Base-by-base conservation (phyloP, 75 land plant species). In the Pseudotsuga menziesii region DNA sequence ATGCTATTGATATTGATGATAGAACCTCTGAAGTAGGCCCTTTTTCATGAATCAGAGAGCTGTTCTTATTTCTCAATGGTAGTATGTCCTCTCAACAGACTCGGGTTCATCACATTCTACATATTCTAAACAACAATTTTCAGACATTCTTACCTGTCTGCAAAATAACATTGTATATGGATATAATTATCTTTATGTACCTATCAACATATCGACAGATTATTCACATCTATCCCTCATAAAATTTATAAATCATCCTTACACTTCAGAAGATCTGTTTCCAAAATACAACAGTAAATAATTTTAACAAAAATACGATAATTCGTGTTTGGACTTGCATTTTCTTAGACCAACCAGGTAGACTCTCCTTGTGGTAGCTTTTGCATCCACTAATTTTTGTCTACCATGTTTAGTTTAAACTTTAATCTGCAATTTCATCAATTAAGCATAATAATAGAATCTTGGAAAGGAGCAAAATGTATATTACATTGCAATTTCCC, bases 241-340 rank as follows among this genome's bases (percentile, higher is more conserved):
- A 25, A 32, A 12, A 25, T 7, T 69, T 41, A 48, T 7, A 44
- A 7, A 20, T n/a, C 52, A 39, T 41, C 41, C 72, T 41, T 69
- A 41, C 48, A 9, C 23, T 69, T 69, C n/a, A 44, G 72, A 69
- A n/a, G 72, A 69, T 69, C 72, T 39, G 19, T 69, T 69, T 69
- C n/a, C 25, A 69, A 69, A 64, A 69, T 41, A 39, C 11, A 0
- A 2, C 20, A 69, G 19, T 69, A 69, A 69, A 16, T 19, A 20
- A 0, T 69, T 19, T n/a, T 4, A 19, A 11, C 11, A 17, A 69
- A 39, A 69, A 41, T 17, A 22, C 8, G n/a, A 15, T 16, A 9
- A 39, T 39, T 20, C 35, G 20, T 69, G 39, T 15, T n/a, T 41
- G 4, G 35, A 64, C 0, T 44, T 66, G 22, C 35, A 20, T 69